phyloP scores from a whole-genome alignment of 177 flowering plant genomes.

The Vitis hybrid region DNA sequence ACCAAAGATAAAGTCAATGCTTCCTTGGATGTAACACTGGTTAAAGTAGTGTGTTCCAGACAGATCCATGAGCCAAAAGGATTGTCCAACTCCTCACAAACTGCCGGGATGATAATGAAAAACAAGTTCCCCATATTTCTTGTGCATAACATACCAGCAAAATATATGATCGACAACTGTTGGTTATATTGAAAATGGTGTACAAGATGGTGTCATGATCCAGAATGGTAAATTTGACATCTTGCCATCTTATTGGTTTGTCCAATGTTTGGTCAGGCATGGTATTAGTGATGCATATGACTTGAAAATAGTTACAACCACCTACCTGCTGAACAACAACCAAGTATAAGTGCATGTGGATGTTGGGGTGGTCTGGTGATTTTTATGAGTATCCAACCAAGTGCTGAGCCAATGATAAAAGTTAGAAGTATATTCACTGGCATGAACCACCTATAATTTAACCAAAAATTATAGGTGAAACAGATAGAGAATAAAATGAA shows the following conservation, averaged over 20 bases:
- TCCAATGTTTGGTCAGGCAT: no score
- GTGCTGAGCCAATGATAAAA: slow-evolving; percentile 50
- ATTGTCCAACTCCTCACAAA: slow-evolving; percentile 37
- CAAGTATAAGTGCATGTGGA: slow-evolving; percentile 59
- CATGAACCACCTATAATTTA: slow-evolving; percentile 71
- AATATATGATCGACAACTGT: slow-evolving; percentile 30
- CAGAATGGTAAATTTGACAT: no score
- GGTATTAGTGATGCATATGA: no score
- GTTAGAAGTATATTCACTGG: slow-evolving; percentile 63
- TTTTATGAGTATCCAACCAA: slow-evolving; percentile 54
- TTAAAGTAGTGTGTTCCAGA: no score
- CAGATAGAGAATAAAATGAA: background rate
- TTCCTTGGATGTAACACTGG: no score
- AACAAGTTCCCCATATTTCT: slow-evolving; percentile 53
- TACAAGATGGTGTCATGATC: no score
- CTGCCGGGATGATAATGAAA: slow-evolving; percentile 45
- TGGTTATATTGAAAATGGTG: slow-evolving; percentile 20
- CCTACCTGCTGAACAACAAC: slow-evolving; percentile 64
- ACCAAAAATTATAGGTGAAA: background rate
- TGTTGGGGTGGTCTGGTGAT: slow-evolving; percentile 53
- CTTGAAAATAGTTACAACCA: background rate
- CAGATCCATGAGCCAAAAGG: slow-evolving; percentile 38
- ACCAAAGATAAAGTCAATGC: no score
- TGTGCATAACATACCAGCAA: slow-evolving; percentile 39
- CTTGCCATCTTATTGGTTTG: no score